Evolutionary conservation across 495 filamentous ascomycete species (phyloP), one percentile per base, ranked within the genome.

Genomic region (Trichoderma gamsii): DNA sequence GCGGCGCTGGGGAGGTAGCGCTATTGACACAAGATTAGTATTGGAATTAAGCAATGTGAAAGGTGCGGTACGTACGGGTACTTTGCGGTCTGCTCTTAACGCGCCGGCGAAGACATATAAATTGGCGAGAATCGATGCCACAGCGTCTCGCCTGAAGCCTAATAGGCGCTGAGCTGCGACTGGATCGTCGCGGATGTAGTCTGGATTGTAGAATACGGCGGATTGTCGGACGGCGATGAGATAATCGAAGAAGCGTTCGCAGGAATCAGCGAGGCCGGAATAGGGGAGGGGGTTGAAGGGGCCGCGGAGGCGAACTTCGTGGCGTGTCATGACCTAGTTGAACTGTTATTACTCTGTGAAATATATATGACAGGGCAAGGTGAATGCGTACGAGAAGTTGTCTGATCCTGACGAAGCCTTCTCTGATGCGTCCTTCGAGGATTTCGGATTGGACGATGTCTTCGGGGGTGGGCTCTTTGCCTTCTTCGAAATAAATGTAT

Each of bases 161-260:
- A 86, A 71, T 32, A 87, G 75, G 6, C 75, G 72, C 64, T 77
- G 74, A 2, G 77, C 75, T 38, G 78, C 79, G 23, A 79, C 78
- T 21, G 78, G 73, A 59, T 79, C 77, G 67, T 80, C 78, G 70
- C 76, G 68, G n/a, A 79, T 76, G 41, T 73, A 79, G 51, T 77
- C 74, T 1, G 84, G 84, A 61, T 84, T 83, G 70, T 85, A 87
- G 68, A 84, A 86, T 27, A 86, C 70, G n/a, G 79, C 81, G 12
- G 83, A 82, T 68, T 87, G 83, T 9, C 85, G 84, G 9, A 86
- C 80, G 63, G 83, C 78, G 59, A 87, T 79, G 43, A 87, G 78
- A 66, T 85, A 83, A 69, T 86, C 84, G 66, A 87, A 84, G 75
- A 87, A 84, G 9, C 77, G 75, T 70, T 87, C 85, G 65, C 81